phyloP scores from a whole-genome alignment of 345 rosid genomes.

The Linum lewisii region DNA sequence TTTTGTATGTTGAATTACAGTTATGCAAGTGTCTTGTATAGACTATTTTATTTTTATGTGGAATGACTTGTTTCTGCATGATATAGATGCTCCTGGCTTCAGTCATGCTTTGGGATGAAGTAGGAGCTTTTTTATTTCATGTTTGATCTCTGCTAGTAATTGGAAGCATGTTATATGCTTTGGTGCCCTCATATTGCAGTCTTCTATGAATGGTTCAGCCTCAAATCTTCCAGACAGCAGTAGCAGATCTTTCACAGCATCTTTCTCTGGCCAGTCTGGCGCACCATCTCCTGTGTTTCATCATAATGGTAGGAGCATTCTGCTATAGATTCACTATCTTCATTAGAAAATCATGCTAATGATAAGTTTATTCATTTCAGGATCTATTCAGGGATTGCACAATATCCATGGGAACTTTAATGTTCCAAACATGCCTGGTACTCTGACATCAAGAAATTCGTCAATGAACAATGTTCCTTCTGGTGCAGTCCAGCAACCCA shows the following conservation, averaged over 20 bases:
- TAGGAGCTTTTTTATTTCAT: not conserved
- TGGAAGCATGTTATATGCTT: not conserved
- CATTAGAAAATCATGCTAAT: not conserved
- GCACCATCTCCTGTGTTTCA: slow-evolving; percentile 76
- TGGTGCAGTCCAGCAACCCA: slow-evolving; percentile 80
- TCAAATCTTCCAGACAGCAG: slow-evolving; percentile 76
- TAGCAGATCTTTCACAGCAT: slow-evolving; percentile 64
- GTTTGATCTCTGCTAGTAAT: not conserved
- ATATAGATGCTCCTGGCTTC: not conserved
- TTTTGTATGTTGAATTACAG: not conserved
- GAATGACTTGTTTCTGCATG: not conserved
- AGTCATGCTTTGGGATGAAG: not conserved
- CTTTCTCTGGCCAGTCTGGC: slow-evolving; percentile 93
- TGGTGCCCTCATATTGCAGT: slow-evolving; percentile 35
- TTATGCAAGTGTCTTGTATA: not conserved
- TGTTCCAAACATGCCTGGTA: slow-evolving; percentile 79
- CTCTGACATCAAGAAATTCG: slow-evolving; percentile 85
- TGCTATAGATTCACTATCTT: slow-evolving; percentile 5
- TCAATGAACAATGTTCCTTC: slow-evolving; percentile 66
- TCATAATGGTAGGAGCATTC: slow-evolving; percentile 50
- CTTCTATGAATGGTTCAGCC: slow-evolving; percentile 77
- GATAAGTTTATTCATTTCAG: slow-evolving; percentile 26
- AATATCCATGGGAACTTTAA: slow-evolving; percentile 85
- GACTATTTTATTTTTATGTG: not conserved
- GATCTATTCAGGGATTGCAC: slow-evolving; percentile 80